These are phyloP conservation scores for Aspergillus ellipticus DNA, from an alignment of 495 filamentous ascomycete species.

Conservation along the genomic window DNA sequence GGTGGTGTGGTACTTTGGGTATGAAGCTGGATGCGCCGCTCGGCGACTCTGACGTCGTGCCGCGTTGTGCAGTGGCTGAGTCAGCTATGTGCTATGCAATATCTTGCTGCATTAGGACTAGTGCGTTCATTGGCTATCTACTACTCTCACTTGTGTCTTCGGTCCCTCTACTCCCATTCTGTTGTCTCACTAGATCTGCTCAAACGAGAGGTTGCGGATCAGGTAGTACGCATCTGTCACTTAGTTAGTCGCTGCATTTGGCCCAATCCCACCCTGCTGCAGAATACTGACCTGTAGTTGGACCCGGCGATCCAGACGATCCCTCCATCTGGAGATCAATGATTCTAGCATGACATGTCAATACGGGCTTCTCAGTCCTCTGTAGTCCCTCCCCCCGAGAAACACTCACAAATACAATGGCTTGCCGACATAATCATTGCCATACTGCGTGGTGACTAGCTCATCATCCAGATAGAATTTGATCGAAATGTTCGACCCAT, in stretches of 20 bases:
- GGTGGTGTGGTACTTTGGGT: too few relatives aligned
- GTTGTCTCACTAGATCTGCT: slow-evolving; percentile 5
- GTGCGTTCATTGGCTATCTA: too few relatives aligned
- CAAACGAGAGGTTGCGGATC: slow-evolving; percentile 10
- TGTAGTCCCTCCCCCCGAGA: not conserved
- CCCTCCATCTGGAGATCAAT: slow-evolving; percentile 32
- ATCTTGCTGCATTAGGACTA: too few relatives aligned
- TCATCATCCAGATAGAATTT: slow-evolving; percentile 53
- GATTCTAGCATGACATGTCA: slow-evolving; percentile 5
- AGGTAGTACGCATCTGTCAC: slow-evolving; percentile 11
- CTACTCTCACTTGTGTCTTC: not conserved
- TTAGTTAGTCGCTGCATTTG: not conserved
- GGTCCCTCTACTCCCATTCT: not conserved
- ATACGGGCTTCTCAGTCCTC: too few relatives aligned
- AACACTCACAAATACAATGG: slow-evolving; percentile 27
- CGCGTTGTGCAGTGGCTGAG: too few relatives aligned
- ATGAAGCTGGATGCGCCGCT: too few relatives aligned
- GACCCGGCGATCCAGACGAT: slow-evolving; percentile 24
- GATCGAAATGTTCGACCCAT: slow-evolving; percentile 49
- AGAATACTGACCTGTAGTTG: slow-evolving; percentile 20
- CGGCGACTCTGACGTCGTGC: too few relatives aligned
- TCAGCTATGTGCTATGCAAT: too few relatives aligned
- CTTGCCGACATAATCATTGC: slow-evolving; percentile 45
- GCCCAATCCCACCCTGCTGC: too few relatives aligned
- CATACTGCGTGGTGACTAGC: slow-evolving; percentile 49